phyloP scores from a whole-genome alignment of 1,284 basidiomycete species.

The Apiotrichum mycotoxinovorans region DNA sequence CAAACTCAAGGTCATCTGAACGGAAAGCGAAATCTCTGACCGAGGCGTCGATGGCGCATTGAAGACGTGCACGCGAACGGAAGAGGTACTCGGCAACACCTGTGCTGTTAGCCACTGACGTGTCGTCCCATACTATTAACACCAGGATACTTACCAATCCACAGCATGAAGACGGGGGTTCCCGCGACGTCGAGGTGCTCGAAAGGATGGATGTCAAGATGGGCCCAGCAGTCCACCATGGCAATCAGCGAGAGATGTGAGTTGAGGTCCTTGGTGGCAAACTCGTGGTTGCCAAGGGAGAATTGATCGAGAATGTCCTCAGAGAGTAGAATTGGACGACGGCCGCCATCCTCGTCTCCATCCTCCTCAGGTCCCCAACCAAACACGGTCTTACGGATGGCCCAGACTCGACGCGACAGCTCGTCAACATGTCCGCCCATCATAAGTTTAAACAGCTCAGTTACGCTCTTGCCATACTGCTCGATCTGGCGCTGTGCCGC shows the following conservation, averaged over 20 bases:
- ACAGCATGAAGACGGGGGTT: constrained; percentile 92
- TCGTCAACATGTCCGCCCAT: constrained; percentile 67
- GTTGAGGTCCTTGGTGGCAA: constrained; percentile 56
- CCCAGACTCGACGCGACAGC: constrained; percentile 69
- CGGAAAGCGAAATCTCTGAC: constrained; percentile 77
- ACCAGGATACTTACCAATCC: constrained; percentile 61
- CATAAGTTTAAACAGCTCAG: constrained; percentile 95
- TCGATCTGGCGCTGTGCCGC: constrained; percentile 85
- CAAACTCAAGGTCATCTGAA: constrained; percentile 88
- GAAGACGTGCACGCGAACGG: constrained; percentile 61
- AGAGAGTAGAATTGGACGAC: constrained; percentile 72
- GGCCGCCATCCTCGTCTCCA: constrained; percentile 41
- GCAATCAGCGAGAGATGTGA: constrained; percentile 94
- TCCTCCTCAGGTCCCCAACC: constrained; percentile 51
- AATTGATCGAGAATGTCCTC: constrained; percentile 87
- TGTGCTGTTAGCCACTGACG: constrained; percentile 13
- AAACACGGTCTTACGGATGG: constrained; percentile 75
- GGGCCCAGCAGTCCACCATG: constrained; percentile 98
- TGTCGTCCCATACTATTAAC: neutral
- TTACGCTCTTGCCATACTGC: constrained; percentile 78
- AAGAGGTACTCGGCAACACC: constrained; percentile 94
- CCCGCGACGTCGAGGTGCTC: constrained; percentile 89
- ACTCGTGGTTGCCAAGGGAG: constrained; percentile 62
- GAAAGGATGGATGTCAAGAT: constrained; percentile 81
- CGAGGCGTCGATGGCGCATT: constrained; percentile 70